Evolutionary conservation across 2,329 filamentous ascomycete species (phyloP).

Genomic region (Exophiala alcalophila): DNA sequence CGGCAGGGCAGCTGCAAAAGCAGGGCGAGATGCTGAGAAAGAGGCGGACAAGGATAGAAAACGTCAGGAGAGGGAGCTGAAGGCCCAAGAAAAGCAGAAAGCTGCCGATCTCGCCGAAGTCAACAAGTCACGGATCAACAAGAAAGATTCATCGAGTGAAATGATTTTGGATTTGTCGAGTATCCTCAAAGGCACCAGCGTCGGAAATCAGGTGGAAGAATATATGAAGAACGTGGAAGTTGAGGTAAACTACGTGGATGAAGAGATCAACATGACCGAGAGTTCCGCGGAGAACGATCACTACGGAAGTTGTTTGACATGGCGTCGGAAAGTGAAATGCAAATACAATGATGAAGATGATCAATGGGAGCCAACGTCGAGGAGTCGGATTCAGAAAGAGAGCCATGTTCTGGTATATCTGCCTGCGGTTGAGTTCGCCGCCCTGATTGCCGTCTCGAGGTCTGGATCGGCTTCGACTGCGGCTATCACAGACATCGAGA

Average conservation of each 20-base stretch:
- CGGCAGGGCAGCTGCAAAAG: conserved; percentile 44
- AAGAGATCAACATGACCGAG: conserved; percentile 30
- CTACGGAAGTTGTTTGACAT: conserved; percentile 55
- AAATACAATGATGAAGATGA: conserved; percentile 59
- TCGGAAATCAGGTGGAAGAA: conserved; percentile 45
- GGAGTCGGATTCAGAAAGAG: conserved; percentile 49
- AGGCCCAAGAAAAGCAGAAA: conserved; percentile 60
- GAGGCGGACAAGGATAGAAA: conserved; percentile 55
- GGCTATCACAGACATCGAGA: conserved; percentile 30
- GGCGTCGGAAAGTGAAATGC: conserved; percentile 66
- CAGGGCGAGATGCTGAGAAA: conserved; percentile 53
- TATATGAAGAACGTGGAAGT: conserved; percentile 44
- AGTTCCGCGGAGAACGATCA: conserved; percentile 37
- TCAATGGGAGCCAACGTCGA: conserved; percentile 62
- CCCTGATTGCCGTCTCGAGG: conserved; percentile 44
- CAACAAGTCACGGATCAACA: conserved; percentile 70
- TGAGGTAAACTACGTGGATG: conserved; percentile 37
- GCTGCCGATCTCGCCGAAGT: conserved; percentile 67
- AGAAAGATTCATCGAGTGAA: conserved; percentile 68
- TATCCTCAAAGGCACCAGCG: conserved; percentile 49
- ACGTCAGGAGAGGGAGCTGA: conserved; percentile 51
- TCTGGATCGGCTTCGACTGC: conserved; percentile 33
- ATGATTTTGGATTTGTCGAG: conserved; percentile 72
- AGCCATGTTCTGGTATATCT: conserved; percentile 62
- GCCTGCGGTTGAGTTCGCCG: conserved; percentile 63